Evolutionary conservation across 768 basidiomycete species (phyloP), one percentile per base, ranked within the genome.

Genomic region (Punctularia strigosozonata): DNA sequence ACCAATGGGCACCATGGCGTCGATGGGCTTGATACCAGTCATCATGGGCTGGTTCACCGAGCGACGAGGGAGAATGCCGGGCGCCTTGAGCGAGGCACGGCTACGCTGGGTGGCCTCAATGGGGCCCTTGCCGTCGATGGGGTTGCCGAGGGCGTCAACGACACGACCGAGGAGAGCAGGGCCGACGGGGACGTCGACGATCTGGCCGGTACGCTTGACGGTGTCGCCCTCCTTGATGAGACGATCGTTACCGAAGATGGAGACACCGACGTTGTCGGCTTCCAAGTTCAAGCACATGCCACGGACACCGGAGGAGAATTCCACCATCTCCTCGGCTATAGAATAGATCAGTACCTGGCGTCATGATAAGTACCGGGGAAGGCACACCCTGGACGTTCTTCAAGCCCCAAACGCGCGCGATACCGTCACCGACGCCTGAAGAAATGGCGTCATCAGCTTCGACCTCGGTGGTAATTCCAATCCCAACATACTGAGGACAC

Each of bases 221-320:
- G 94, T 92, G 71, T 99, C 95, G 54, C 94, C 95, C 69, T 98
- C 95, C 77, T 92, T 92, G 79, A 98, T 98, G 71, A 83, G 77
- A 75, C 87, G 87, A 66, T 89, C 86, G 59, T 84, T 85, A 77
- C 83, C 85, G 75, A 99, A 99, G 72, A 98, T 92, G 71, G 95
- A 90, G 58, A 99, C 90, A 89, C 95, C 95, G 73, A 98, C 94
- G 56, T 97, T 97, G 81, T 98, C 95, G 67, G 94, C 90, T 70
- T 99, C 95, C 80, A 99, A 84, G 85, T 99, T 99, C 66, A 99
- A 68, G 66, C 92, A 97, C 95, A 99, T 99, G 75, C 95, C 95
- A 62, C 95, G 92, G 55, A 99, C 80, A 66, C 95, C 95, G 37
- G 95, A 98, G 36, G 94, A 89, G 77, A 99, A 99, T 77, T 99